Evolutionary conservation across 2,329 filamentous ascomycete genomes (phyloP).

Genomic region (Fusarium metavorans): DNA sequence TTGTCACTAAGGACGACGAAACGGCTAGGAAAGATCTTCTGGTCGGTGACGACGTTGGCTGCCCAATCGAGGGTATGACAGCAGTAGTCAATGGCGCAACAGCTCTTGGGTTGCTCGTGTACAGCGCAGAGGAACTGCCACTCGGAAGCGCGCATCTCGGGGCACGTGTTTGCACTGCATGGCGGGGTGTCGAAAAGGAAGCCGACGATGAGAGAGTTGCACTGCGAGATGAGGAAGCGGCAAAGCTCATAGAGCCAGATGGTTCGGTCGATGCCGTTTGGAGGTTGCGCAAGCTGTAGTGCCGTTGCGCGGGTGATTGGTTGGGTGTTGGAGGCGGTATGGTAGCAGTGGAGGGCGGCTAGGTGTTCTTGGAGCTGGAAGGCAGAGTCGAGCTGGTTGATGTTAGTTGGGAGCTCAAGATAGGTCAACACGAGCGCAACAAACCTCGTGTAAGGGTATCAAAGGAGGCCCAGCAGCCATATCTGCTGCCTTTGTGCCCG

Average conservation of each 20-base stretch:
- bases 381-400: constrained; percentile 86
- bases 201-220: constrained; percentile 90
- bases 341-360: constrained; percentile 87
- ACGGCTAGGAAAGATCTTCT: constrained; percentile 94
- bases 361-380: constrained; percentile 98
- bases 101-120: constrained; percentile 95
- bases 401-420: constrained; percentile 23
- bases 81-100: constrained; percentile 98
- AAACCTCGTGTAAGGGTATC: constrained; percentile 84
- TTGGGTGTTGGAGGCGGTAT: constrained; percentile 75
- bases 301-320: constrained; percentile 84
- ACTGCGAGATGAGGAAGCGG: constrained; percentile 93
- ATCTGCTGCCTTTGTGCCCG: constrained; percentile 90
- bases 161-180: constrained; percentile 89
- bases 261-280: constrained; percentile 83
- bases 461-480: constrained; percentile 94
- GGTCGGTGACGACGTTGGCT: constrained; percentile 91
- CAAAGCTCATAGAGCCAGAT: constrained; percentile 99
- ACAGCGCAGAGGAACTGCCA: constrained; percentile 99
- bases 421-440: constrained; percentile 41
- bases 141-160: constrained; percentile 98
- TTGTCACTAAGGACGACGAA: constrained; percentile 69
- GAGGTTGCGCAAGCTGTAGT: constrained; percentile 80
- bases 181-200: constrained; percentile 92
- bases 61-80: constrained; percentile 99